Conservation (phyloP, 805 yeast species). For the Yarrowia phangngaensis region DNA sequence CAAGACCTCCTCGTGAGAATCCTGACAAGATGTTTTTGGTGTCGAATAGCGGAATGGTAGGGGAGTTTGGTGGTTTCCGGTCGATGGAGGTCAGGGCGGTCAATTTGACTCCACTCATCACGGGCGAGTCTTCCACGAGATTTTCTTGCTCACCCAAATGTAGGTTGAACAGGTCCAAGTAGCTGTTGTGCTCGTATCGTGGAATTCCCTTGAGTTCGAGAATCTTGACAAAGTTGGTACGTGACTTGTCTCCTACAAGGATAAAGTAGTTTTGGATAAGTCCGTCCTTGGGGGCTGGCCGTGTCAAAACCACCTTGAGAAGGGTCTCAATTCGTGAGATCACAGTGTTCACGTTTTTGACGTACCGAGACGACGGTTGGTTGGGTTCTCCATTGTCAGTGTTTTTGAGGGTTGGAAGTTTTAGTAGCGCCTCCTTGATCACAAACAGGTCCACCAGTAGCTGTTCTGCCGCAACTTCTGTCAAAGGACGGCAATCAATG, state of each 20-base stretch:
- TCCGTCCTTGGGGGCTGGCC: slow-evolving; percentile 59
- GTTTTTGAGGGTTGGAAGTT: slow-evolving; percentile 33
- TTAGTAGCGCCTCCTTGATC: slow-evolving; percentile 52
- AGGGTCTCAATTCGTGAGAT: slow-evolving; percentile 54
- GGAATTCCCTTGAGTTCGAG: slow-evolving; percentile 58
- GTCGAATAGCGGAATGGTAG: slow-evolving; percentile 18
- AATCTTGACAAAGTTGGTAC: slow-evolving; percentile 60
- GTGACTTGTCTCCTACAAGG: slow-evolving; percentile 60
- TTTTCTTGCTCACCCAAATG: slow-evolving; percentile 42
- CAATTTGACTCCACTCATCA: slow-evolving; percentile 27
- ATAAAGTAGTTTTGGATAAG: slow-evolving; percentile 63
- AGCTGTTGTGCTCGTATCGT: slow-evolving; percentile 41
- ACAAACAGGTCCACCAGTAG: slow-evolving; percentile 66
- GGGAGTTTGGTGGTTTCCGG: slow-evolving; percentile 14
- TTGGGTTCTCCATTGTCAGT: slow-evolving; percentile 25
- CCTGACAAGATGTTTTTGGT: slow-evolving; percentile 21
- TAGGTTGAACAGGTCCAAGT: slow-evolving; percentile 43
- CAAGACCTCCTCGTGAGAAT: slow-evolving; percentile 4
- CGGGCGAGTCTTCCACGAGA: slow-evolving; percentile 36
- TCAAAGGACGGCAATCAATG: slow-evolving; percentile 60
- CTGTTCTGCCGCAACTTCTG: slow-evolving; percentile 74
- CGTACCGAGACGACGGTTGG: slow-evolving; percentile 15
- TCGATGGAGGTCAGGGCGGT: slow-evolving; percentile 11
- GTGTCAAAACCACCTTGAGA: slow-evolving; percentile 64
- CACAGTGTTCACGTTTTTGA: slow-evolving; percentile 37